Percentiles rank a stretch among this genome's conserved stretches.
Conservation (phyloP, 106 monocot genomes). For the Apostasia ramifera region DNA sequence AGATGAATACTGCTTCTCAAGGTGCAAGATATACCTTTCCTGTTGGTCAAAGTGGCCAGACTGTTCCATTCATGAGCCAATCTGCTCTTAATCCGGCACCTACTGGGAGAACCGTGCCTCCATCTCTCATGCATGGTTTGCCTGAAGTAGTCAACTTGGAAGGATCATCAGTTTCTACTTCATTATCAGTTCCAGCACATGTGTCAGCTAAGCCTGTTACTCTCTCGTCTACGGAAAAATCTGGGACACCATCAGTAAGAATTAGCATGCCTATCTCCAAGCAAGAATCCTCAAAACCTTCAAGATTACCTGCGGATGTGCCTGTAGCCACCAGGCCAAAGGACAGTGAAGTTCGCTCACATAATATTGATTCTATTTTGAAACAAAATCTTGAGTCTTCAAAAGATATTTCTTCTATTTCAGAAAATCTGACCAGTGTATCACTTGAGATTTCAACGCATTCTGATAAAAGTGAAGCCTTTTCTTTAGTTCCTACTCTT, state of each 20-base stretch:
- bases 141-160: constrained; percentile 30
- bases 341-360: constrained; percentile 5
- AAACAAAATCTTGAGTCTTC: constrained; percentile 3
- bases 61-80: constrained; percentile 32
- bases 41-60: constrained; percentile 38
- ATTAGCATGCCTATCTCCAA: constrained; percentile 23
- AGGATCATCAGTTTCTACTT: constrained; percentile 12
- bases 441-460: constrained; percentile 12
- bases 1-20: constrained; percentile 39
- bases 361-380: not conserved
- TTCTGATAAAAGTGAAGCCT: constrained; percentile 2
- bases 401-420: not conserved
- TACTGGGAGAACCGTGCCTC: constrained; percentile 2
- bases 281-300: constrained; percentile 14
- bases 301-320: constrained; percentile 9
- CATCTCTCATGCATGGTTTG: constrained; percentile 5
- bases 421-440: not conserved
- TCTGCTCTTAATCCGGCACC: constrained; percentile 2
- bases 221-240: constrained; percentile 16
- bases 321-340: constrained; percentile 4
- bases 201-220: constrained; percentile 22
- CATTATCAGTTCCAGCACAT: constrained; percentile 18
- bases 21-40: constrained; percentile 43
- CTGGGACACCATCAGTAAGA: constrained; percentile 20
- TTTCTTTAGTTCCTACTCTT: constrained; percentile 1